These are phyloP conservation scores for Fusarium hostae DNA, from an alignment of 2,329 filamentous ascomycete genomes.

Conservation along the genomic window DNA sequence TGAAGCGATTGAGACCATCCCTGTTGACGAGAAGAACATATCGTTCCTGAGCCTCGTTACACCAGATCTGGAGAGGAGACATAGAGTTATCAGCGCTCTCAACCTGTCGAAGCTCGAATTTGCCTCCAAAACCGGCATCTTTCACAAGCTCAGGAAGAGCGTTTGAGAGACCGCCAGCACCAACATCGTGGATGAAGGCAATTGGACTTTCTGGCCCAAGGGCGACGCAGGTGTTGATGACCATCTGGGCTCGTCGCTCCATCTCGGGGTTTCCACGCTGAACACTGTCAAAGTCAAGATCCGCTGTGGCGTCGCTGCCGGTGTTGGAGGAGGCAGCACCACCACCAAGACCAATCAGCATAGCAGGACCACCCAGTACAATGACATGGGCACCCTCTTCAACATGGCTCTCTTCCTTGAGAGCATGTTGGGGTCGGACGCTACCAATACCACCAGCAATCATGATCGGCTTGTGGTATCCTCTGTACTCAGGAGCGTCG, in stretches of 20 bases:
- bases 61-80: constrained; percentile 95
- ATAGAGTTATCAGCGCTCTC: constrained; percentile 91
- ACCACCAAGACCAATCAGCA: constrained; percentile 96
- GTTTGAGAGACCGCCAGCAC: constrained; percentile 81
- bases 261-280: constrained; percentile 98
- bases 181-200: constrained; percentile 96
- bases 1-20: constrained; percentile 81
- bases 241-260: constrained; percentile 94
- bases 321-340: constrained; percentile 93
- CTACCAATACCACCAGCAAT: constrained; percentile 95
- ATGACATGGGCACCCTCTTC: constrained; percentile 89
- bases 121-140: constrained; percentile 89
- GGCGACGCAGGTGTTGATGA: constrained; percentile 92
- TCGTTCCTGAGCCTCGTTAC: constrained; percentile 94
- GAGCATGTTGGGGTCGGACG: constrained; percentile 87
- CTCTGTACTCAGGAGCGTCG: constrained; percentile 74
- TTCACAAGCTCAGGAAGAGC: constrained; percentile 85
- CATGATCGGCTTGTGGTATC: constrained; percentile 99
- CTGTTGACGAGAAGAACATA: constrained; percentile 91
- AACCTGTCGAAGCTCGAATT: constrained; percentile 93
- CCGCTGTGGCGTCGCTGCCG: constrained; percentile 87
- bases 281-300: constrained; percentile 96
- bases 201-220: constrained; percentile 89
- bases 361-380: constrained; percentile 93
- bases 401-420: constrained; percentile 84